Evolutionary conservation across 352 stramenopile genomes (phyloP).

Genomic region (Pythium dissotocum): DNA sequence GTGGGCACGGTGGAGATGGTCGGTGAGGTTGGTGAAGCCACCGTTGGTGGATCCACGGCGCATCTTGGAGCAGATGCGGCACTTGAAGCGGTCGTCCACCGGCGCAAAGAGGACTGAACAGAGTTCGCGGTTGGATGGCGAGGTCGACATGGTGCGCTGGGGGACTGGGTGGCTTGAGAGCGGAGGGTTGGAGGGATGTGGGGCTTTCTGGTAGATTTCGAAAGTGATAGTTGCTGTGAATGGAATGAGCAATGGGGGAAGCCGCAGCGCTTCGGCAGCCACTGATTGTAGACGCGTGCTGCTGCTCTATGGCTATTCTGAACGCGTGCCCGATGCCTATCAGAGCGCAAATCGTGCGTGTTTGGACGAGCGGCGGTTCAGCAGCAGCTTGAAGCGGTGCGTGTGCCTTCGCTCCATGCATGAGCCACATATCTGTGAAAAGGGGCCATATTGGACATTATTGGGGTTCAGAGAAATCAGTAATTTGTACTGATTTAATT

Average conservation of each 20-base stretch:
- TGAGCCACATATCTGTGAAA: no score
- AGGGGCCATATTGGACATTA: neutral
- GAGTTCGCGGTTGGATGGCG: neutral
- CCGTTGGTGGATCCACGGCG: neutral
- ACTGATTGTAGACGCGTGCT: no score
- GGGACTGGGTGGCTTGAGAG: no score
- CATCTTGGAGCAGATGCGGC: neutral
- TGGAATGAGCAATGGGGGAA: no score
- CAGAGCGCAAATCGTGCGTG: no score
- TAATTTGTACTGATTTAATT: neutral
- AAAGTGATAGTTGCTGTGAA: no score
- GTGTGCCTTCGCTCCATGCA: neutral
- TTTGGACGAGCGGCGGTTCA: no score
- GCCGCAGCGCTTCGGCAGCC: no score
- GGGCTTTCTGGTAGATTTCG: no score
- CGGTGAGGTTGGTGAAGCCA: neutral
- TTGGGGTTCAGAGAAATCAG: neutral
- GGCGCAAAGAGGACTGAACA: neutral
- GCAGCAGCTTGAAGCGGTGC: neutral
- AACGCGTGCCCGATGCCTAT: no score
- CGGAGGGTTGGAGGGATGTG: no score
- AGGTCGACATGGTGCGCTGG: neutral
- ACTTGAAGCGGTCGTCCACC: neutral
- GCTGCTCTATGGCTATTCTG: no score
- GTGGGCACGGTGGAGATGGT: neutral